Conservation (phyloP, 495 filamentous ascomycete genomes). For the Penicillium ucsense region DNA sequence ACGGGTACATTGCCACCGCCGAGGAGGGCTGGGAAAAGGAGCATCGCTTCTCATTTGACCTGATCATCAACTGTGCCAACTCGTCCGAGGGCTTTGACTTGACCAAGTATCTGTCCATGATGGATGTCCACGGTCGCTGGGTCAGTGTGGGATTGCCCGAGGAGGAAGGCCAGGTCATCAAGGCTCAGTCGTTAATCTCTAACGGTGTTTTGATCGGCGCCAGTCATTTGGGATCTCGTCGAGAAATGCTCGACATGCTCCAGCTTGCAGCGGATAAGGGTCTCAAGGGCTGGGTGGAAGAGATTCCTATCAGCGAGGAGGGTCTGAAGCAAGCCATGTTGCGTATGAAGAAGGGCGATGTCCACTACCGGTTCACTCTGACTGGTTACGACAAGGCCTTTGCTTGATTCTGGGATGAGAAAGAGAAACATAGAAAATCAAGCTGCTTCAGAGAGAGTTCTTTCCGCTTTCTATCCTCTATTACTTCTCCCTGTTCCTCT, state of each 20-base stretch:
- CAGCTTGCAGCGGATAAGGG: slow-evolving; percentile 72
- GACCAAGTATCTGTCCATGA: slow-evolving; percentile 59
- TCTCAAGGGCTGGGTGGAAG: slow-evolving; percentile 74
- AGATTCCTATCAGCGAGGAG: slow-evolving; percentile 59
- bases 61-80: slow-evolving; percentile 66
- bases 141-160: slow-evolving; percentile 79
- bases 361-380: slow-evolving; percentile 58
- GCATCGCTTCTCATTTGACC: slow-evolving; percentile 55
- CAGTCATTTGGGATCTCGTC: slow-evolving; percentile 70
- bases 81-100: slow-evolving; percentile 60
- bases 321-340: slow-evolving; percentile 58
- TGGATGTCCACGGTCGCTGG: slow-evolving; percentile 79
- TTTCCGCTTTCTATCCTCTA: no score
- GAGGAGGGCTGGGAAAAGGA: slow-evolving; percentile 54
- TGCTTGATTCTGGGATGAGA: slow-evolving; percentile 6
- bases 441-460: no score
- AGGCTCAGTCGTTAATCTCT: slow-evolving; percentile 62
- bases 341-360: slow-evolving; percentile 61
- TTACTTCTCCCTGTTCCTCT: no score
- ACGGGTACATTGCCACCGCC: slow-evolving; percentile 59
- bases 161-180: slow-evolving; percentile 61
- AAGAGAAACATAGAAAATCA: not conserved
- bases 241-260: slow-evolving; percentile 77
- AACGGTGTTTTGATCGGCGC: slow-evolving; percentile 76
- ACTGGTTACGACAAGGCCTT: slow-evolving; percentile 58